These are phyloP conservation scores for Trichothecium roseum DNA, from an alignment of 2,329 filamentous ascomycete species.

Conservation along the genomic window DNA sequence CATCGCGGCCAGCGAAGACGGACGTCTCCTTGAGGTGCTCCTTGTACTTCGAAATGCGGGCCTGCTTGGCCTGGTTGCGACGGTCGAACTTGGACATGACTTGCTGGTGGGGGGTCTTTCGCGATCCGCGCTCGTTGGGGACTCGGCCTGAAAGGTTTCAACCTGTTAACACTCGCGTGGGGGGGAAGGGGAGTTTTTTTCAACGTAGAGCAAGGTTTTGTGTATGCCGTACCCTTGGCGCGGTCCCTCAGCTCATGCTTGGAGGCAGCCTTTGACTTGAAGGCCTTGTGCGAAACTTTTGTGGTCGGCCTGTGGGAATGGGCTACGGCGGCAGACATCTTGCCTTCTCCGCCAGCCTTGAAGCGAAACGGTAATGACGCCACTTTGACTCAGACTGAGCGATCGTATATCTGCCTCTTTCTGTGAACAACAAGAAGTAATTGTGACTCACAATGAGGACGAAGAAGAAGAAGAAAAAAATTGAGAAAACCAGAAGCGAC, in stretches of 20 bases:
- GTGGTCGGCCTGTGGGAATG: constrained; percentile 92
- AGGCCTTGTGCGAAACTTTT: constrained; percentile 78
- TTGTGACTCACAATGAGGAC: neutral
- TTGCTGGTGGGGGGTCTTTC: constrained; percentile 89
- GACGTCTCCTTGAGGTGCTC: constrained; percentile 71
- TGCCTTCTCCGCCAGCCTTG: constrained; percentile 66
- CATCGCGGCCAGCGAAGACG: constrained; percentile 78
- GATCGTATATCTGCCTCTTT: neutral
- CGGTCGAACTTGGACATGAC: constrained; percentile 96
- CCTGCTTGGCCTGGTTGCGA: constrained; percentile 88
- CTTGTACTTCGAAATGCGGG: constrained; percentile 70
- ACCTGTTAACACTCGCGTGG: constrained; percentile 4
- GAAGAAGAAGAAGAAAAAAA: neutral
- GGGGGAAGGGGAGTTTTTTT: no score
- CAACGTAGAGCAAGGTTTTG: no score
- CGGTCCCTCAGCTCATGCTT: constrained; percentile 80
- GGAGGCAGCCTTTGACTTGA: constrained; percentile 84
- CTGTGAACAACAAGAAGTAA: neutral
- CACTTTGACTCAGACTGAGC: constrained; percentile 32
- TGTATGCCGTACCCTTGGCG: constrained; percentile 72
- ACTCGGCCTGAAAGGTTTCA: constrained; percentile 55
- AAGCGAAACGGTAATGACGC: constrained; percentile 75
- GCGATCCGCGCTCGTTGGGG: constrained; percentile 58
- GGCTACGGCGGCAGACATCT: constrained; percentile 61
- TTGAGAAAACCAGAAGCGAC: neutral